Evolutionary conservation across 2,329 filamentous ascomycete species (phyloP), one percentile per base, ranked within the genome.

Genomic region (Xylaria sp.): DNA sequence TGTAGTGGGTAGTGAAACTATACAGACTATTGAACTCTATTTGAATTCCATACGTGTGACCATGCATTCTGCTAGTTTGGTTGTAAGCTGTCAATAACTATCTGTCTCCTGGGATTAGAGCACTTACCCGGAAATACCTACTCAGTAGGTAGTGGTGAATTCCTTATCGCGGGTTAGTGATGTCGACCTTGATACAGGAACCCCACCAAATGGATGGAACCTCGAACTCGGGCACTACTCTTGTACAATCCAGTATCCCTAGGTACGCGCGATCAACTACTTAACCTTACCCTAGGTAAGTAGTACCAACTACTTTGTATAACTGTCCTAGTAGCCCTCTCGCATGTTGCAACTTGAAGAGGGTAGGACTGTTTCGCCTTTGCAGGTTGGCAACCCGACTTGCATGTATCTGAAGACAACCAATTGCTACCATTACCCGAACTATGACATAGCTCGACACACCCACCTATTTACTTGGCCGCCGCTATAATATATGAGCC

Each of bases 141-240:
- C 28, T 4, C 4, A 10, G 34, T 37, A 37, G 34, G 34, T 23
- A 46, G 56, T 25, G 56, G 39, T 51, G 46, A 13, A 39, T 57
- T 54, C 25, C 67, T 69, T 62, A 70, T 68, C 69, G 58, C 28
- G 34, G 41, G 34, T 37, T 51, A 61, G 54, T 64, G 60, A 67
- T 67, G 67, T 70, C 67, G 67, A 61, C 50, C 50, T 67, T 28
- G 60, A 60, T 56, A 51, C 50, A 66, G 25, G 9, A 48, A 61
- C 67, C 64, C 67, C 67, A 69, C 64, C 55, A 52, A 57, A 67
- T 39, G 67, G 39, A 67, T 39, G 67, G 39, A 52, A 70, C 64
- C 59, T 63, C 61, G 28, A 48, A 34, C 39, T 59, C 31, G 25
- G 63, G 52, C 23, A 23, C 18, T 25, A n/a, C 25, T 55, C n/a